Evolutionary conservation across 73 alveolate species (phyloP).

Genomic region (Paramecium sonneborni): DNA sequence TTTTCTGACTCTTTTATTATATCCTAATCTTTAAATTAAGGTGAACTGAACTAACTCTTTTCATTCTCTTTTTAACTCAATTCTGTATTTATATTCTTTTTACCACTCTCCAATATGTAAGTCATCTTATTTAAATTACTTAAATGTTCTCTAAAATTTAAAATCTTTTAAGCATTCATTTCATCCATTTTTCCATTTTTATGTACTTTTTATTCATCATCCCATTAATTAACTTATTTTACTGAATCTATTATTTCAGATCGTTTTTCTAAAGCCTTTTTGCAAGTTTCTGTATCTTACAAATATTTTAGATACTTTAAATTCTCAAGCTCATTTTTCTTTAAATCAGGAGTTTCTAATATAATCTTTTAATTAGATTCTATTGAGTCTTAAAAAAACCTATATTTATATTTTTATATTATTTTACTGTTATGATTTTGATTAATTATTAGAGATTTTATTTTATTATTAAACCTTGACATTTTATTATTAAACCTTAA

Average conservation of each 20-base stretch:
- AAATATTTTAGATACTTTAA: background rate
- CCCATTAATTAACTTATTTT: background rate
- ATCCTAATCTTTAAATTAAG: background rate
- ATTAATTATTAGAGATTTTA: background rate
- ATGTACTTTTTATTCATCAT: background rate
- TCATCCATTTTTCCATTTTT: background rate
- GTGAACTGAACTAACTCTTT: background rate
- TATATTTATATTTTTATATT: background rate
- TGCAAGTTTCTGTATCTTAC: background rate
- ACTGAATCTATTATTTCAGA: background rate
- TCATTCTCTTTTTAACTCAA: background rate
- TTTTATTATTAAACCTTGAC: background rate
- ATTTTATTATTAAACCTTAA: background rate
- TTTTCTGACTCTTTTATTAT: background rate
- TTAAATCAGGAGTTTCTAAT: background rate
- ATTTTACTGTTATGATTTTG: conserved; percentile 2
- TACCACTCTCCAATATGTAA: background rate
- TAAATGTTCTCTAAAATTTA: background rate
- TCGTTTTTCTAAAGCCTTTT: background rate
- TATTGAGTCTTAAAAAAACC: background rate
- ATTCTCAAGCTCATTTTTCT: background rate
- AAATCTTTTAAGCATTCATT: background rate
- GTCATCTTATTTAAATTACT: background rate
- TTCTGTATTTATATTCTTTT: background rate
- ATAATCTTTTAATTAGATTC: background rate